Percentiles rank a stretch among this genome's conserved stretches.
phyloP scores from a whole-genome alignment of 1,284 basidiomycete species.

The Kwoniella shivajii region DNA sequence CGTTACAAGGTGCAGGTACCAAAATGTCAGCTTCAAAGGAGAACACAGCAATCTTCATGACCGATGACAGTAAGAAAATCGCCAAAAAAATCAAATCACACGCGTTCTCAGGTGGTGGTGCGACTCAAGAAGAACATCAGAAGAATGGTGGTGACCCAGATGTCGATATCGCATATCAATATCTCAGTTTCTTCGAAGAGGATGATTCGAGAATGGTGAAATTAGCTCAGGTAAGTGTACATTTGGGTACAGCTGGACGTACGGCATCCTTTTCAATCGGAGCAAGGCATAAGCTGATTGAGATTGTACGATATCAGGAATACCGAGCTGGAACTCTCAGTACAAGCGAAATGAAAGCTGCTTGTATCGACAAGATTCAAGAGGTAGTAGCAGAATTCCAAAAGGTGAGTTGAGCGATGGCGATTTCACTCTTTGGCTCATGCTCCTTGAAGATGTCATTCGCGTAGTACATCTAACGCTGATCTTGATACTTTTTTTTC shows the following conservation, averaged over 20 bases:
- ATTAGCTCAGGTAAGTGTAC: conserved; percentile 70
- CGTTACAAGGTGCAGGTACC: conserved; percentile 93
- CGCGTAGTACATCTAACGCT: too few species aligned
- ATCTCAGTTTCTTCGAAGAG: conserved; percentile 94
- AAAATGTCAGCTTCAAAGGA: conserved; percentile 98
- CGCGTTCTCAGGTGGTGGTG: conserved; percentile 83
- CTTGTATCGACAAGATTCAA: conserved; percentile 83
- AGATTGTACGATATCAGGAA: conserved; percentile 60
- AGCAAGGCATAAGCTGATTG: not conserved
- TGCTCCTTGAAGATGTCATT: too few species aligned
- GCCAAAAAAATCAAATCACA: conserved; percentile 98
- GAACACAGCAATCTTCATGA: conserved; percentile 94
- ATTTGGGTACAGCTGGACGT: too few species aligned
- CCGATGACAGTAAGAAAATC: conserved; percentile 87
- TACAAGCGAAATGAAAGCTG: conserved; percentile 90
- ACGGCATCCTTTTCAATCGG: not conserved
- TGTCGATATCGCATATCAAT: conserved; percentile 95
- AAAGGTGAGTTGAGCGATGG: conserved; percentile 68
- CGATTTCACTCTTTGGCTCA: too few species aligned
- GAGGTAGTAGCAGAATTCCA: conserved; percentile 86
- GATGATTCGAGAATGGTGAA: conserved; percentile 83
- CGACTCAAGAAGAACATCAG: conserved; percentile 92
- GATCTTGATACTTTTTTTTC: not conserved
- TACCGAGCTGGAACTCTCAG: conserved; percentile 87
- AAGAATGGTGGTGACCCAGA: conserved; percentile 87